A percentile compares a stretch with the other conserved stretches of the same genome.
Conservation (phyloP, 495 filamentous ascomycete species). For the Daldinia grandis region DNA sequence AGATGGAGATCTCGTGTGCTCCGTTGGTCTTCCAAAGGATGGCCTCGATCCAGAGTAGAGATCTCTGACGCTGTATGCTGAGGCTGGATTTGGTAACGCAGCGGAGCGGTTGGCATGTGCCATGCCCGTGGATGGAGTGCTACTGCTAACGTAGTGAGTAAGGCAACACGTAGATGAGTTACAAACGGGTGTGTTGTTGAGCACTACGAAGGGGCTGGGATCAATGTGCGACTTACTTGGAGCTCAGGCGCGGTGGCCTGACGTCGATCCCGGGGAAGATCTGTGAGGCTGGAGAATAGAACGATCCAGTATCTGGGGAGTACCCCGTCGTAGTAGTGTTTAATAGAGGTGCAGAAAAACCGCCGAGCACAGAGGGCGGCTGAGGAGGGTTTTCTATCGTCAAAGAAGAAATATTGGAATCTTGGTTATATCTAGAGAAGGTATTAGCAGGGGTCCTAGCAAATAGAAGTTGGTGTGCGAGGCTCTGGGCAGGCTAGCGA, state of each 20-base stretch:
- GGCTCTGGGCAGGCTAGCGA: slow-evolving; percentile 46
- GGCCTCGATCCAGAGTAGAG: slow-evolving; percentile 59
- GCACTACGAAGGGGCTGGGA: slow-evolving; percentile 18
- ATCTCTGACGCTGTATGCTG: slow-evolving; percentile 58
- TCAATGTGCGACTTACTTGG: slow-evolving; percentile 56
- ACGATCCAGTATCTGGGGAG: slow-evolving; percentile 55
- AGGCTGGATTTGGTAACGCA: slow-evolving; percentile 58
- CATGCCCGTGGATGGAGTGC: slow-evolving; percentile 60
- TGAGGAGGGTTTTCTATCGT: slow-evolving; percentile 58
- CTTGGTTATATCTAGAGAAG: slow-evolving; percentile 55
- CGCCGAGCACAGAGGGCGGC: slow-evolving; percentile 54
- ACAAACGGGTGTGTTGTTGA: slow-evolving; percentile 21
- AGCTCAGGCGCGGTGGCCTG: slow-evolving; percentile 58
- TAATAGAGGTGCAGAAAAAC: slow-evolving; percentile 55
- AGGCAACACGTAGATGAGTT: slow-evolving; percentile 29
- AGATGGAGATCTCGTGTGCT: slow-evolving; percentile 60
- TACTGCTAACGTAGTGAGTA: slow-evolving; percentile 57
- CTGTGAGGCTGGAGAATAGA: slow-evolving; percentile 55
- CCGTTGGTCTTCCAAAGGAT: slow-evolving; percentile 55
- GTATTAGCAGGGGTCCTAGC: slow-evolving; percentile 49
- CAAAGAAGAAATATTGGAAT: slow-evolving; percentile 54
- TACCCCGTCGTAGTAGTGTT: slow-evolving; percentile 49
- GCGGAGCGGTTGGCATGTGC: slow-evolving; percentile 63
- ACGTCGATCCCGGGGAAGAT: slow-evolving; percentile 57
- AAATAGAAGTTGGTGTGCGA: slow-evolving; percentile 43